Base-by-base conservation (phyloP, 2,329 filamentous ascomycete genomes). In the Cryphonectria japonica region DNA sequence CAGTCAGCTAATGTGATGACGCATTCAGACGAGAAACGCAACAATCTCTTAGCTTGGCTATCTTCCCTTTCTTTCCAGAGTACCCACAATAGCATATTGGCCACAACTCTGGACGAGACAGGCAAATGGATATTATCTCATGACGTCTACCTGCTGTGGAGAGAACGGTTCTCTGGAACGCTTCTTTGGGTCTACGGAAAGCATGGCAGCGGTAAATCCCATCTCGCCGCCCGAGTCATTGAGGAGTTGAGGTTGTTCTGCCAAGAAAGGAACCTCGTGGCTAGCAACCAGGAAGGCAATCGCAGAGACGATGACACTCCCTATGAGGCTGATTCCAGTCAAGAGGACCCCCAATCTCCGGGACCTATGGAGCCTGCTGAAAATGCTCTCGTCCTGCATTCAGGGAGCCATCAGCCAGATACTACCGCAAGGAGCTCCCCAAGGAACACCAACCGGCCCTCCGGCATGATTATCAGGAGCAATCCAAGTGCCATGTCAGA, bases 151-250 rank as follows among this genome's bases (percentile, higher is more conserved):
- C 9, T 41, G 9, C 14, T 39, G 1, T 69, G 67, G 67, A 69
- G 8, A 34, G 34, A n/a, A 6, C 4, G 8, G 0, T 57, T 43
- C 14, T 7, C 13, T 14, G 67, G 34, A 11, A 8, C 67, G 14
- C 32, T 64, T 3, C 67, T 69, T 2, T 69, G 67, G 67, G 46
- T 69, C 3, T 57, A 64, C 9, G 66, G 66, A 4, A 68, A 68
- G 22, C 66, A 68, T 19, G 66, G 66, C 5, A 68, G 66, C 57
- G 66, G 66, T 1, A 68, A 68, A 19, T 62, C 66, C 14, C 66
- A 68, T 22, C 46, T 68, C 22, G 66, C 66, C 7, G 66, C 66
- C 0, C 57, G 29, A 0, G 66, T 52, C 29, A 62, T 68, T 3
- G 66, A 68, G n/a, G 66, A 68, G 3, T 19, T 68, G 41, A 68